Evolutionary conservation across 1,139 yeast species (phyloP), one percentile per base, ranked within the genome.

Genomic region (Yamadazyma aaseri): DNA sequence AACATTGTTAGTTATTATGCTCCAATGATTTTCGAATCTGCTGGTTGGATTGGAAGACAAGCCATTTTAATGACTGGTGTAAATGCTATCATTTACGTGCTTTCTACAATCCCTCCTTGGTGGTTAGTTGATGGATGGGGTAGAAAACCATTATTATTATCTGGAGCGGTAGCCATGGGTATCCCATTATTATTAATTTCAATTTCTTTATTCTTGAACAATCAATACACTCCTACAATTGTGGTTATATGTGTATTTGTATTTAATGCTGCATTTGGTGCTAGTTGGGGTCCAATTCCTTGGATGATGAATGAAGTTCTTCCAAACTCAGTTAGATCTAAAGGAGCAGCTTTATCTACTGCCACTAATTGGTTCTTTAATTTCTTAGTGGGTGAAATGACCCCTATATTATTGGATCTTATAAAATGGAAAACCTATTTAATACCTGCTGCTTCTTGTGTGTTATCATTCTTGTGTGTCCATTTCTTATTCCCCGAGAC

Each of bases 361-460:
- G 96, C 96, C 1, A 80, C 95, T 7, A 89, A 89, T 57, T 90
- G 97, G 97, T 75, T 86, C n/a, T 89, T 86, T 63, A 89, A 89
- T 60, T 89, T 87, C 65, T 63, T 89, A 31, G 97, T 89, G 15
- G 97, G 97, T 8, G 92, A 86, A 58, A 73, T 83, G 76, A 86
- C 96, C 0, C 97, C 97, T 1, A 75, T 89, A 22, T 70, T 89
- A 39, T 83, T 89, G 49, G 95, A 85, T 48, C 38, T 60, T 7
- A 85, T 89, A 48, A 71, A 75, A 27, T 89, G 96, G 95, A 71
- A 79, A 41, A 73, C 94, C 28, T 89, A 89, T 56, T 63, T 89
- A 45, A 75, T 89, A 36, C 96, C 92, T 38, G 92, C 94, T 1
- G 56, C 73, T 17, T 84, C 86, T 26, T 87, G 96, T 60, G 63